Evolutionary conservation across 768 basidiomycete species (phyloP).

Genomic region (Russula virescens): DNA sequence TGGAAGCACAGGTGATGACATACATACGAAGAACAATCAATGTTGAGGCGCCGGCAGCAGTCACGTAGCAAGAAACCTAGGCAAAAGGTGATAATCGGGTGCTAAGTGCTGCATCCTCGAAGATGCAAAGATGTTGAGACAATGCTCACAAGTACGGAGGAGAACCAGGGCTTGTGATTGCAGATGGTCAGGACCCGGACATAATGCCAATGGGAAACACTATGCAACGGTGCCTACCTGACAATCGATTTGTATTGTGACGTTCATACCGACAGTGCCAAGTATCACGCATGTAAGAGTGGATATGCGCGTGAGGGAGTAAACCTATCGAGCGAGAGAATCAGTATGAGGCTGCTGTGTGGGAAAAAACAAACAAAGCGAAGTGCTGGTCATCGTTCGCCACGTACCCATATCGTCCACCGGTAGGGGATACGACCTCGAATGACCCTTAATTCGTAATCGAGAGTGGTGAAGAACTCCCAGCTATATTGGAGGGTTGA

Average conservation of each 20-base stretch:
- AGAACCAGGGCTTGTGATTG: background rate
- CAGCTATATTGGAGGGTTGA: background rate
- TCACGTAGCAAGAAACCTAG: background rate
- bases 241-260: background rate
- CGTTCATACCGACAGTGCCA: background rate
- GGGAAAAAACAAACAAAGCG: too few species aligned
- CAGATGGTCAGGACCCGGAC: background rate
- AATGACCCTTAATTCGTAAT: background rate
- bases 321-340: background rate
- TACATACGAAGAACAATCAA: slow-evolving; percentile 12
- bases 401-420: slow-evolving; percentile 13
- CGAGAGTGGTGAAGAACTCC: background rate
- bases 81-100: too few species aligned
- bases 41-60: background rate
- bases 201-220: background rate
- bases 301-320: slow-evolving; percentile 3
- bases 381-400: background rate
- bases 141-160: background rate
- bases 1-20: background rate
- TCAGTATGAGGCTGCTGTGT: background rate
- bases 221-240: slow-evolving; percentile 1
- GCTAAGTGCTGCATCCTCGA: too few species aligned
- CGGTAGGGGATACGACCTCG: slow-evolving; percentile 1
- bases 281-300: background rate
- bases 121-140: too few species aligned